Evolutionary conservation across 2,329 filamentous ascomycete genomes (phyloP).

Genomic region (Pyricularia grisea): DNA sequence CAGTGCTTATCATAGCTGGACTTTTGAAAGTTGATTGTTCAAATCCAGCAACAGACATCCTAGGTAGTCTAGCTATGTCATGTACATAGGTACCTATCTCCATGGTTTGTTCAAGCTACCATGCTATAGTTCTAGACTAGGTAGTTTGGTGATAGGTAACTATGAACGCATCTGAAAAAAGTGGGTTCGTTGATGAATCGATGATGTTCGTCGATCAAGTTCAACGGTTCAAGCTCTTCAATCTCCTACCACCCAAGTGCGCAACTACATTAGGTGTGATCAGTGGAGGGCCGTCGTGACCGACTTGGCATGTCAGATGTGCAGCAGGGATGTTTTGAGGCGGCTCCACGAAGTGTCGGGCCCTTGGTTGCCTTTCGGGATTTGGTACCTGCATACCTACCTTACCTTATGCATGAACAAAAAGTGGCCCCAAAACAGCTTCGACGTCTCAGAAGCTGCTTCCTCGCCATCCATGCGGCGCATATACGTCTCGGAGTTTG

Average conservation of each 20-base stretch:
- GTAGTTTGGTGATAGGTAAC: background rate
- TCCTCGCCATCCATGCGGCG: conserved; percentile 7
- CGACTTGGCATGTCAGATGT: background rate
- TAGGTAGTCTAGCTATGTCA: no score
- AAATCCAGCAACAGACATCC: no score
- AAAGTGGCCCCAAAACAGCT: conserved; percentile 23
- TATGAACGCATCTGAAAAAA: background rate
- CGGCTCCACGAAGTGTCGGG: background rate
- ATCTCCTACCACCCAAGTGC: background rate
- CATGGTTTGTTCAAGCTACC: background rate
- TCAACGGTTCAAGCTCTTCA: background rate
- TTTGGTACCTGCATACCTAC: background rate
- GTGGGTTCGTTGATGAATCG: background rate
- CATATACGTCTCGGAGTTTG: conserved; percentile 14
- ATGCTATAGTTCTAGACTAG: background rate
- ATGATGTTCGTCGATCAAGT: background rate
- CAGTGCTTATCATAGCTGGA: background rate
- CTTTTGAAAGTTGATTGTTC: no score
- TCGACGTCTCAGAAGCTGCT: conserved; percentile 21
- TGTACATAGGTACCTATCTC: no score
- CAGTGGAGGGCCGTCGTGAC: background rate
- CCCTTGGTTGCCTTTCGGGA: background rate
- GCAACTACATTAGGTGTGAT: background rate
- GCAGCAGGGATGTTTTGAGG: background rate
- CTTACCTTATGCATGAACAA: conserved; percentile 18